Base-by-base conservation (phyloP, 345 rosid genomes). In the Euphorbia peplus region DNA sequence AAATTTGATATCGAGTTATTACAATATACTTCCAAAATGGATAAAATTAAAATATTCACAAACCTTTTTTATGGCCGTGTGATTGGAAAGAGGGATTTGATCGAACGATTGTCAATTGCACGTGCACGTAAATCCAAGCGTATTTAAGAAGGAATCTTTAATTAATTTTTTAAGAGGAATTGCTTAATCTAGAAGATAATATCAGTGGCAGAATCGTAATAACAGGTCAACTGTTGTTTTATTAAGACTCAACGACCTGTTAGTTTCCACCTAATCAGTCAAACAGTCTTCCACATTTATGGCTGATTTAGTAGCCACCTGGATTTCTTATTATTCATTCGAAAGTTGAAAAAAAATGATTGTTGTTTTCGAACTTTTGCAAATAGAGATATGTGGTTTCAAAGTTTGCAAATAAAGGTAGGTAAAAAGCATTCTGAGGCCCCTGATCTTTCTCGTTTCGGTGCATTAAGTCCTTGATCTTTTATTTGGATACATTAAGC, bases 241-340 rank as follows among this genome's bases (percentile, higher is more conserved):
- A 3, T 42, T 15, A 61, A 22, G 15, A 18, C 19, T 60, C 48
- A 59, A 29, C 64, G 4, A 39, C 4, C 56, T 28, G 3, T 29
- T 46, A n/a, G 68, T 46, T 25, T 64, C 57, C 69, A 30, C 58
- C 26, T 11, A 50, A 50, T 32, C 13, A 65, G n/a, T 64, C 56
- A 50, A n/a, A 50, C 58, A n/a, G 29, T 4, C 18, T 0, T 44
- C 15, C 25, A 53, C 57, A 19, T 53, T 53, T 3, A 14, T 0
- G 15, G 11, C 28, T 18, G 46, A 0, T 65, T n/a, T 18, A 10
- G 6, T 4, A 9, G 29, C 55, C 52, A 21, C 64, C 12, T 11
- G 28, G 18, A 26, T 21, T 25, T 62, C 66, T 51, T 8, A n/a
- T 7, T 51, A 6, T 51, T 21, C 3, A n/a, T n/a, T n/a, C n/a